A percentile compares a stretch with the other conserved stretches of the same genome.
Conservation (phyloP, 1,284 basidiomycete species). For the Sanghuangporus baumii region DNA sequence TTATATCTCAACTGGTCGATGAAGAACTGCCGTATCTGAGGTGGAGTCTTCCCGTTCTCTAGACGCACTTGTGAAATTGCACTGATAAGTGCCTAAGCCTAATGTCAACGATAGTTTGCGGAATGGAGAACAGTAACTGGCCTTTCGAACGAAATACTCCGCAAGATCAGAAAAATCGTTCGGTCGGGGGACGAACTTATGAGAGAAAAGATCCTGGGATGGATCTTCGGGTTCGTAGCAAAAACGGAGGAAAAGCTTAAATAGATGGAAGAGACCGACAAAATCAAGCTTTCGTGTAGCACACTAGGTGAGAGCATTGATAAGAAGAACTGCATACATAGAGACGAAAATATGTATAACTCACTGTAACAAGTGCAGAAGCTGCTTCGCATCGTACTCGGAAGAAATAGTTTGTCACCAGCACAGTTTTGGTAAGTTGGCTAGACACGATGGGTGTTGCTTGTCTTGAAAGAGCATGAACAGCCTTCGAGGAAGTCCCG, state of each 20-base stretch:
- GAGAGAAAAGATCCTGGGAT: constrained; percentile 75
- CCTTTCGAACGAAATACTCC: constrained; percentile 95
- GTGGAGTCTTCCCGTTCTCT: constrained; percentile 80
- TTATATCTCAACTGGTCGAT: constrained; percentile 91
- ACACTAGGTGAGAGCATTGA: constrained; percentile 44
- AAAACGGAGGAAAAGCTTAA: constrained; percentile 92
- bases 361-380: constrained; percentile 75
- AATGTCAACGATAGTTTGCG: constrained; percentile 9
- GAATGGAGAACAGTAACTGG: neutral
- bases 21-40: constrained; percentile 85
- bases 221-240: constrained; percentile 83
- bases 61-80: constrained; percentile 85
- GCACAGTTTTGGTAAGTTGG: constrained; percentile 86
- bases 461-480: constrained; percentile 76
- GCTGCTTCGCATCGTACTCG: constrained; percentile 97
- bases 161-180: constrained; percentile 92
- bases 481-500: constrained; percentile 50
- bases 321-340: neutral
- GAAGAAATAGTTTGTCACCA: constrained; percentile 96
- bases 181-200: constrained; percentile 84
- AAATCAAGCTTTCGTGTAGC: constrained; percentile 78
- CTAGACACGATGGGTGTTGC: constrained; percentile 90
- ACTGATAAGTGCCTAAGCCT: constrained; percentile 62
- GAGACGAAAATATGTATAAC: constrained; percentile 27
- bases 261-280: constrained; percentile 91